Conservation (phyloP, 2,329 filamentous ascomycete species). For the Botryosphaeria dothidea region DNA sequence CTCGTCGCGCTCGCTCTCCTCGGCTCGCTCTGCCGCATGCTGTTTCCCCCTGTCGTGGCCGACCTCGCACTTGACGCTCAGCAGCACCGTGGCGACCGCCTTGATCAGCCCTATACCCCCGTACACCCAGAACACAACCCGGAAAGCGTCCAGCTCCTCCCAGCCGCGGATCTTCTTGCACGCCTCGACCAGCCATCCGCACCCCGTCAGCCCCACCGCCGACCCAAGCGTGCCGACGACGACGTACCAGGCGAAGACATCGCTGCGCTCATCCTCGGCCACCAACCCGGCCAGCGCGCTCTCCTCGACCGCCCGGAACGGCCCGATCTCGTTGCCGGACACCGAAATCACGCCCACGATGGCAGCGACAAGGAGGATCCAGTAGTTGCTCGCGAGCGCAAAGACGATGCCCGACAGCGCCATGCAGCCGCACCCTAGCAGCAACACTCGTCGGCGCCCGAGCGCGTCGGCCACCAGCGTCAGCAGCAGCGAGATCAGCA, state of each 20-base stretch:
- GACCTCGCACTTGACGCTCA: slow-evolving; percentile 43
- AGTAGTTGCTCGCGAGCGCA: slow-evolving; percentile 33
- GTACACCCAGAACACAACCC: slow-evolving; percentile 46
- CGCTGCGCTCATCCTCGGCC: slow-evolving; percentile 31
- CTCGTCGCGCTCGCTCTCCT: slow-evolving; percentile 27
- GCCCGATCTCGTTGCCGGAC: slow-evolving; percentile 43
- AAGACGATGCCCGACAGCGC: slow-evolving; percentile 37
- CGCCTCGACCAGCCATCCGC: slow-evolving; percentile 40
- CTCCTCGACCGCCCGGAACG: slow-evolving; percentile 43
- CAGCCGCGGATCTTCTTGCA: slow-evolving; percentile 35
- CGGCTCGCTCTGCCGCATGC: slow-evolving; percentile 26
- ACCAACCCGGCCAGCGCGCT: slow-evolving; percentile 39
- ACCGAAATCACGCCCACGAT: slow-evolving; percentile 42
- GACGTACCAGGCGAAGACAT: slow-evolving; percentile 44
- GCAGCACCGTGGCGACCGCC: slow-evolving; percentile 36
- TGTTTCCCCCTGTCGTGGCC: background rate
- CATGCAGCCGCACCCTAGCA: slow-evolving; percentile 39
- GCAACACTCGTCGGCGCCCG: slow-evolving; percentile 34
- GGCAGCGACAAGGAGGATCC: slow-evolving; percentile 34
- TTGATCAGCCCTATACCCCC: slow-evolving; percentile 43
- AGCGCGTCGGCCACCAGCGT: slow-evolving; percentile 39
- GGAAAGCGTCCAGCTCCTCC: slow-evolving; percentile 40
- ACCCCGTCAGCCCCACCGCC: slow-evolving; percentile 33
- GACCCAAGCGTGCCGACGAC: slow-evolving; percentile 40
- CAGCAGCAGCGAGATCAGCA: slow-evolving; percentile 36